These are phyloP conservation scores for Phytophthora nicotianae DNA, from an alignment of 352 stramenopile genomes.

Conservation along the genomic window DNA sequence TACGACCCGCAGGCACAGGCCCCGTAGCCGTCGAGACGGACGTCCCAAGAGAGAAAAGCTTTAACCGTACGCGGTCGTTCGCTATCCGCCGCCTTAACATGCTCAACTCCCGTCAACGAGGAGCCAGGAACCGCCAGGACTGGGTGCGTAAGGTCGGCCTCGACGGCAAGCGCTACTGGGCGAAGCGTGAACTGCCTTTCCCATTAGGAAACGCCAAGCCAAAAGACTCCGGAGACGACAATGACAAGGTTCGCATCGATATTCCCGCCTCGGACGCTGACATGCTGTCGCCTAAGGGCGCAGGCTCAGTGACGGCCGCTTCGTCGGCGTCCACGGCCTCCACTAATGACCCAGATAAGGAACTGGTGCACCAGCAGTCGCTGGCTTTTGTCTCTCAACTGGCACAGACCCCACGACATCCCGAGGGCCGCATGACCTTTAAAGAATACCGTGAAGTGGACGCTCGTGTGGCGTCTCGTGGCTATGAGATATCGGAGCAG, in stretches of 20 bases:
- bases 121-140: conserved; percentile 79
- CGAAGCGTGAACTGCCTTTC: conserved; percentile 70
- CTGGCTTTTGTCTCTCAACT: conserved; percentile 88
- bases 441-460: conserved; percentile 90
- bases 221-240: conserved; percentile 21
- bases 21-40: conserved; percentile 52
- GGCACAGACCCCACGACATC: conserved; percentile 80
- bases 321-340: conserved; percentile 26
- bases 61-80: conserved; percentile 88
- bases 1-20: conserved; percentile 30
- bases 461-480: conserved; percentile 78
- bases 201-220: conserved; percentile 42
- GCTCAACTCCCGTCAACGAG: conserved; percentile 82
- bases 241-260: conserved; percentile 45
- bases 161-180: conserved; percentile 87
- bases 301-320: conserved; percentile 7
- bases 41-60: conserved; percentile 58
- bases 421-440: conserved; percentile 87
- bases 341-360: conserved; percentile 40
- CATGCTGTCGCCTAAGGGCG: conserved; percentile 47
- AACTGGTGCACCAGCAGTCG: conserved; percentile 82
- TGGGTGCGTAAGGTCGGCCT: conserved; percentile 84
- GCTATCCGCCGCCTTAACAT: conserved; percentile 89
- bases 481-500: conserved; percentile 89
- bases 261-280: conserved; percentile 47